Evolutionary conservation across 805 yeast species (phyloP), one percentile per base, ranked within the genome.

Genomic region (Geotrichum ghanense): DNA sequence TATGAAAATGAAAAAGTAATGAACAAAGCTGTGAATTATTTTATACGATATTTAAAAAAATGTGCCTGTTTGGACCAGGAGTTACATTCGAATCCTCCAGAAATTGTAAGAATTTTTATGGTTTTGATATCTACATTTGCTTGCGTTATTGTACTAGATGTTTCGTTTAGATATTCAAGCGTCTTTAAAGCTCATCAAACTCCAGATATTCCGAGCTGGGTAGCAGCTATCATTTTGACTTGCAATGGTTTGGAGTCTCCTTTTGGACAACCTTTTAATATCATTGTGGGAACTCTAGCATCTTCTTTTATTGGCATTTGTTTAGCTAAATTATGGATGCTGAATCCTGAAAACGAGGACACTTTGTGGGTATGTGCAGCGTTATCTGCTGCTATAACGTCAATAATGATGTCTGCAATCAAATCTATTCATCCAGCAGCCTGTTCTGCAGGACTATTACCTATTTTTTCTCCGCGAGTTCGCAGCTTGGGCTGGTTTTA

Each of bases 311-410:
- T 31, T 4, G 37, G 37, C 17, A 31, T 31, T 10, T 16, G 37
- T 19, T n/a, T 31, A 19, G 16, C 37, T 10, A 31, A 31, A 31
- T n/a, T 31, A 10, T 31, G 37, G 37, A 16, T 31, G 17, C 12
- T 19, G 5, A 31, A 31, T 12, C 37, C 37, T 10, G 5, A 31
- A 10, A 31, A 31, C 16, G 37, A 31, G 16, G 14, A 31, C 16
- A 31, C 37, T 10, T n/a, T 31, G 5, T 31, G 37, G 37, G 17
- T 31, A n/a, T 31, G 37, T 31, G 37, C 37, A n/a, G 37, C 37
- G 12, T 19, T 31, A 6, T 16, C 16, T 10, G 17, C 37, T 31
- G 37, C 37, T 10, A 31, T 31, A 5, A 5, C 37, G 12, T 31
- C 37, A 6, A 19, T 31, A 5, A n/a, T 12, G 12, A 12, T 19